These are phyloP conservation scores for Barnettozyma pratensis DNA, from an alignment of 805 yeast genomes.

Conservation along the genomic window DNA sequence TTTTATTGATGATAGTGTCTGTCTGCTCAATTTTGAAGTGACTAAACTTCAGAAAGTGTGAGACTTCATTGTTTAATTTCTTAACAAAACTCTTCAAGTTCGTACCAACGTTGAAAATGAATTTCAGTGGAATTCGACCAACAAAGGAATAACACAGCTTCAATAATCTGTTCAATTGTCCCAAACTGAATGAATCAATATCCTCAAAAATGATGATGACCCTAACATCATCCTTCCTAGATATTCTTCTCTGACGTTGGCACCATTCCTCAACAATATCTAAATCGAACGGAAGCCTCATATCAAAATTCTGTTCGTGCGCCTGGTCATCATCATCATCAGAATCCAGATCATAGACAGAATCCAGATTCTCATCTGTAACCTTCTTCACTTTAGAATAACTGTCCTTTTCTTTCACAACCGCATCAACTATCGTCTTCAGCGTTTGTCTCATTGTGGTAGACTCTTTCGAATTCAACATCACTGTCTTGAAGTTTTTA, in stretches of 20 bases:
- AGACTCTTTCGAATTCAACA: constrained; percentile 22
- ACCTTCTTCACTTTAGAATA: neutral
- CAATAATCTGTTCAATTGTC: constrained; percentile 17
- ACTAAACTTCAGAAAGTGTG: constrained; percentile 11
- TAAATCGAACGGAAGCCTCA: constrained; percentile 21
- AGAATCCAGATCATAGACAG: constrained; percentile 4
- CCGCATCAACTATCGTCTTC: constrained; percentile 17
- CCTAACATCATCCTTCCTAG: constrained; percentile 10
- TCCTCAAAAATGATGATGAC: constrained; percentile 23
- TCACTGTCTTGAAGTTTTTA: constrained; percentile 11
- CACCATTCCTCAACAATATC: constrained; percentile 25
- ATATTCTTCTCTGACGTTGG: constrained; percentile 1
- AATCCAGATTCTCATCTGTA: constrained; percentile 1
- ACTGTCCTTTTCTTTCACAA: constrained; percentile 4
- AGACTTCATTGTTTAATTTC: constrained; percentile 16
- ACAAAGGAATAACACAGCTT: constrained; percentile 13
- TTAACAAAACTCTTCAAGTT: constrained; percentile 14
- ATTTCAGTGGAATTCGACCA: constrained; percentile 18
- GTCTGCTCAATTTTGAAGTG: constrained; percentile 23
- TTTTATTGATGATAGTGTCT: constrained; percentile 18
- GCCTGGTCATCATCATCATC: constrained; percentile 14
- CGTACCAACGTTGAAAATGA: constrained; percentile 22
- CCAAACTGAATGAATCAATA: constrained; percentile 21
- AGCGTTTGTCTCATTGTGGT: constrained; percentile 22
- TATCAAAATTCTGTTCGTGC: constrained; percentile 12